Percentiles rank a stretch among this genome's conserved stretches.
Conservation (phyloP, 1,139 yeast genomes). For the Geotrichum cucujoidarum region DNA sequence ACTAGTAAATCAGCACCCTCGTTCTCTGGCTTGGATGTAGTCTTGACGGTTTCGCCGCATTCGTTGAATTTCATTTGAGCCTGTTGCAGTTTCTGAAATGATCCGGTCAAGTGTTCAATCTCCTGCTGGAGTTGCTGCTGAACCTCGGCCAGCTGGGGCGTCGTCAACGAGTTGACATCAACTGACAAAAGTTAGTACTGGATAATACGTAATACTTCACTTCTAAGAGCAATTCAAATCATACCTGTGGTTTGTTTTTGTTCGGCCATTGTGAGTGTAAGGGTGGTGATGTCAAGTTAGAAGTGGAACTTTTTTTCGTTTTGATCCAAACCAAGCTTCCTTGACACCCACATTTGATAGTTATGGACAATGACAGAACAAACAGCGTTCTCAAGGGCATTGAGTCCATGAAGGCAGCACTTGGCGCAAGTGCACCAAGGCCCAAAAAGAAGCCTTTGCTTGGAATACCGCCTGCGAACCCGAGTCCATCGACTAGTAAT, state of each 20-base stretch:
- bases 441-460: slow-evolving; percentile 2
- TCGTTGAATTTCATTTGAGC: slow-evolving; percentile 82
- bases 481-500: too few species aligned
- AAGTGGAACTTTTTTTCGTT: too few species aligned
- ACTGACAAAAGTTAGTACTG: slow-evolving; percentile 20
- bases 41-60: slow-evolving; percentile 66
- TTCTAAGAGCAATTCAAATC: not conserved
- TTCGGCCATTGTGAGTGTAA: slow-evolving; percentile 14
- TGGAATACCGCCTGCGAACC: too few species aligned
- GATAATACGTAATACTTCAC: too few species aligned
- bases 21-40: slow-evolving; percentile 46
- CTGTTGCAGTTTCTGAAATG: slow-evolving; percentile 75
- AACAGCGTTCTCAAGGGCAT: slow-evolving; percentile 8
- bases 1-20: slow-evolving; percentile 54
- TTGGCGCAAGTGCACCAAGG: not conserved
- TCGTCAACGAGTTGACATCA: slow-evolving; percentile 65
- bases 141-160: slow-evolving; percentile 80
- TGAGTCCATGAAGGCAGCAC: slow-evolving; percentile 7
- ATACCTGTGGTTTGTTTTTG: slow-evolving; percentile 13
- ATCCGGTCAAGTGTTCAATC: slow-evolving; percentile 75
- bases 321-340: too few species aligned
- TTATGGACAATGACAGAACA: slow-evolving; percentile 9
- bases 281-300: too few species aligned
- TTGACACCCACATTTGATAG: too few species aligned
- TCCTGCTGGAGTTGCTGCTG: slow-evolving; percentile 84